Base-by-base conservation (phyloP, 106 monocot species). In the Vanilla planifolia region DNA sequence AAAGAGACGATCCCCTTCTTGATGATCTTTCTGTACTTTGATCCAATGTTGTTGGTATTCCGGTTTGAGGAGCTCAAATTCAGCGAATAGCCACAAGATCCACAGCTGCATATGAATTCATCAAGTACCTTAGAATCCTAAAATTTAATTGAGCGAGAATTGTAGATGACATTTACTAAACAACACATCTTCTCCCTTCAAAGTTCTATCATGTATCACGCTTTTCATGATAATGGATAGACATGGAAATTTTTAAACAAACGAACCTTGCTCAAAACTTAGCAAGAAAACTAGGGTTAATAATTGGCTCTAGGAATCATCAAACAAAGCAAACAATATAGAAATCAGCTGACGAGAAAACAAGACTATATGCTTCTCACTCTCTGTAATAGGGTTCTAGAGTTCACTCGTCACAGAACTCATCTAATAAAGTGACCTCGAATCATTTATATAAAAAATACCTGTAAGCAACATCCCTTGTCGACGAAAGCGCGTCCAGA, bases 1-100 rank as follows among this genome's bases (percentile, higher is more conserved):
- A 83, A 79, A 17, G 83, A 53, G 6, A 83, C 67, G 22, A 78
- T 44, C n/a, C 83, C 78, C 64, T 71, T 83, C 59, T 59, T 83
- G 16, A 83, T 79, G 16, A 73, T 44, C 30, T 83, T 83, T 19
- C 67, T 52, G 37, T 83, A 83, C 73, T 83, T 79, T 0, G 59
- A 75, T 21, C 69, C 83, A 26, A 83, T 67, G 64, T 71, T 68
- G 46, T 61, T 65, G 26, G 78, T 79, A 61, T 75, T 71, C 43
- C 78, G 41, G 32, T 59, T 42, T 33, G 79, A 78, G 1, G 83
- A 78, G 62, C 73, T 74, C 25, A 85, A 67, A 67, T 85, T 77
- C 57, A 85, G 34, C 15, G 69, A 66, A 43, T 80, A 85, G 2
- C 80, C 85, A 58, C 85, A 85, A 59, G 68, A 66, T 6, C 85